Evolutionary conservation across 306 rosid species (phyloP), one percentile per base, ranked within the genome.

Genomic region (Nissolia schottii): DNA sequence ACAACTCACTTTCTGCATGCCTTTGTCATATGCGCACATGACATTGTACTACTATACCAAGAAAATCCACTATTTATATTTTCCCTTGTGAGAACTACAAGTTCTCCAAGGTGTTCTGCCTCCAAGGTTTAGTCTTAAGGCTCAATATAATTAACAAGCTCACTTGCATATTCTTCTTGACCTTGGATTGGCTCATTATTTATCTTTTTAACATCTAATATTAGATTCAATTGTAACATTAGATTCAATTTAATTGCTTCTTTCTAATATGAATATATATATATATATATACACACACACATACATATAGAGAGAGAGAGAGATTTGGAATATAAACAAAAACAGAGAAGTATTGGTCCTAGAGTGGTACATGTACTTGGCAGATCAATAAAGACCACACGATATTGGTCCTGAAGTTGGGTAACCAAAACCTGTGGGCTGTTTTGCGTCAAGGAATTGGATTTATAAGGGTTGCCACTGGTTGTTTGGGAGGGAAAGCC

Each of bases 401-500:
- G 77, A 59, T 6, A 3, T 34, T 70, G 72, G 66, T 62, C 66
- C 51, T 19, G 24, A n/a, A 51, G 51, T 27, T 70, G 72, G 71
- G 72, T 61, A 63, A 50, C 81, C n/a, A 70, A 25, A 18, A 23
- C 35, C 25, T 32, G 7, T 31, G 45, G 34, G 19, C 5, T 78
- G 16, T 4, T 63, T 70, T 41, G 67, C 18, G 3, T 50, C 54
- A 49, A 34, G 38, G 13, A 29, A 49, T 67, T 64, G 75, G 65
- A 70, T 37, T 40, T 9, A 19, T 58, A 18, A 11, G 12, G 2
- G 43, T 8, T 3, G 43, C 38, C 7, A 10, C n/a, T n/a, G n/a
- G n/a, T n/a, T n/a, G n/a, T n/a, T n/a, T n/a, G n/a, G n/a, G n/a
- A n/a, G n/a, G n/a, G n/a, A n/a, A n/a, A n/a, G n/a, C n/a, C n/a